Base-by-base conservation (phyloP, 2,329 filamentous ascomycete species). In the Penicillium nordicum region DNA sequence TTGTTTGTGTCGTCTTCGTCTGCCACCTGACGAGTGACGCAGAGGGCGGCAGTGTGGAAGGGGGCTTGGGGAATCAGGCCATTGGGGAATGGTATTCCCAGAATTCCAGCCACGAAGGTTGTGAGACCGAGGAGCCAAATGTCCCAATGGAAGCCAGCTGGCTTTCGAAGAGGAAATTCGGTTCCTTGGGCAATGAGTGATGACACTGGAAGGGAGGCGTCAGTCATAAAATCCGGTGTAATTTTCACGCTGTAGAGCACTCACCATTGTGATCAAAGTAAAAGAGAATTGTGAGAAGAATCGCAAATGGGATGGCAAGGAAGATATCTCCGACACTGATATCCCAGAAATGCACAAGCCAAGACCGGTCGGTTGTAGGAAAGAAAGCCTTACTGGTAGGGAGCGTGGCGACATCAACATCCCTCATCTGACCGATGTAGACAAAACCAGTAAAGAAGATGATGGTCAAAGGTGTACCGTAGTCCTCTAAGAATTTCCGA, bases 371-470 rank as follows among this genome's bases (percentile, higher is more conserved):
- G 0, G 76, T 79, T 0, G 92, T 96, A 0, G 92, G 92, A 66
- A 84, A 85, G 76, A 96, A 96, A 0, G 91, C 85, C 55, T 84
- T 85, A 60, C 85, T 86, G 0, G 87, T 93, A 0, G 91, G 91
- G 29, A 96, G 78, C 9, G 82, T 86, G 59, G 88, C 84, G 10
- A 96, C 77, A 21, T 84, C 71, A 1, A 95, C 82, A 40, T 81
- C 74, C n/a, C 76, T 77, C 89, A 96, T 93, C 66, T 89, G 87
- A 8, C 91, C 91, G 60, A 95, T 84, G 72, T 94, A 89, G 1
- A 94, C 88, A 67, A 95, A 96, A 0, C 91, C 91, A 0, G 91
- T 92, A 72, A 96, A 96, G 79, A 96, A 96, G 58, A 96, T 77
- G 53, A 92, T 83, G 0, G 88, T 90, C 58, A 93, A 77, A 0